Conservation (phyloP, 768 basidiomycete species). For the Suillus luteus region DNA sequence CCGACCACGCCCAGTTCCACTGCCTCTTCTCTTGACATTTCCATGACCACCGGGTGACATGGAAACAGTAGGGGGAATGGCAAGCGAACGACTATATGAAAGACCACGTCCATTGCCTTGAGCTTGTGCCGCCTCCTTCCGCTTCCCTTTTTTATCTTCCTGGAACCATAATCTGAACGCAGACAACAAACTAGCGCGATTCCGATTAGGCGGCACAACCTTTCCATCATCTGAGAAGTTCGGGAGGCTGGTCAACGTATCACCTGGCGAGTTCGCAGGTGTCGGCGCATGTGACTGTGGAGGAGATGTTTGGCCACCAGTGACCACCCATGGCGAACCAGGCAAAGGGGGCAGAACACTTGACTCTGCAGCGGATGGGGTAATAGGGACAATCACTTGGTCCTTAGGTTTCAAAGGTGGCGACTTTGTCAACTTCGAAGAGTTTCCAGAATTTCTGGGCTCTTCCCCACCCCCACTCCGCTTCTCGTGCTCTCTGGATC, state of each 20-base stretch:
- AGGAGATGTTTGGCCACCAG: slow-evolving; percentile 46
- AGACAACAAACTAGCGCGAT: slow-evolving; percentile 79
- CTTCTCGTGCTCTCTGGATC: slow-evolving; percentile 45
- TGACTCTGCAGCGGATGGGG: slow-evolving; percentile 45
- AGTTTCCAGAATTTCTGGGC: slow-evolving; percentile 59
- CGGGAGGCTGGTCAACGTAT: slow-evolving; percentile 52
- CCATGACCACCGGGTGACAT: slow-evolving; percentile 35
- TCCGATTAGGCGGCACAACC: slow-evolving; percentile 45
- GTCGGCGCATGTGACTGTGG: slow-evolving; percentile 41
- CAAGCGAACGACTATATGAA: slow-evolving; percentile 30
- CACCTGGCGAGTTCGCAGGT: slow-evolving; percentile 55
- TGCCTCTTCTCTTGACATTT: slow-evolving; percentile 52
- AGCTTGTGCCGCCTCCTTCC: slow-evolving; percentile 49
- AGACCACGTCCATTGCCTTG: slow-evolving; percentile 26
- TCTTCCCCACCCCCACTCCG: slow-evolving; percentile 51
- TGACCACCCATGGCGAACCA: slow-evolving; percentile 76
- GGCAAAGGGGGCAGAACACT: slow-evolving; percentile 35
- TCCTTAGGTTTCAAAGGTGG: slow-evolving; percentile 61
- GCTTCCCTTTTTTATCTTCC: slow-evolving; percentile 87
- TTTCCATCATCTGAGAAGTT: slow-evolving; percentile 38
- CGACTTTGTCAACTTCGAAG: slow-evolving; percentile 64
- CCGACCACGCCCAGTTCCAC: slow-evolving; percentile 47
- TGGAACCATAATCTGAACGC: slow-evolving; percentile 92
- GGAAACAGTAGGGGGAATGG: slow-evolving; percentile 25
- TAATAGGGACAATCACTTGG: slow-evolving; percentile 45